These are phyloP conservation scores for Candida alai DNA, from an alignment of 805 yeast species.

Conservation along the genomic window DNA sequence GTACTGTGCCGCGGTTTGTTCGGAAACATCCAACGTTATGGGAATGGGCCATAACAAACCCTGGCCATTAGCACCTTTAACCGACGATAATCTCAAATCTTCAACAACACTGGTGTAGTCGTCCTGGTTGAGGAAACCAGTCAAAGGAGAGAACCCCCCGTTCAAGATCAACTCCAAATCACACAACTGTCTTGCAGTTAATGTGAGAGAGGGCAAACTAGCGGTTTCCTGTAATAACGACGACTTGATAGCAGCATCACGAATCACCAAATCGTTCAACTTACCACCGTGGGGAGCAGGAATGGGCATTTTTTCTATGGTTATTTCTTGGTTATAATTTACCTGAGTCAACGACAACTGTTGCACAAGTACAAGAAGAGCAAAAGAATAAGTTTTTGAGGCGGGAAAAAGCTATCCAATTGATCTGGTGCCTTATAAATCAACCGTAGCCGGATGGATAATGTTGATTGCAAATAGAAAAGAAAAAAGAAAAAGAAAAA, in stretches of 20 bases:
- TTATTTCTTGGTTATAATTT: background rate
- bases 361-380: too few relatives aligned
- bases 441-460: too few relatives aligned
- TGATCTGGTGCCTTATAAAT: too few relatives aligned
- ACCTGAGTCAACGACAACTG: too few relatives aligned
- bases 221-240: slow-evolving; percentile 52
- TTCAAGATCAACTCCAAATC: slow-evolving; percentile 87
- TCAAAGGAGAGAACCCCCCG: slow-evolving; percentile 90
- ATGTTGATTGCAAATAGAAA: too few relatives aligned
- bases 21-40: slow-evolving; percentile 76
- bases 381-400: too few relatives aligned
- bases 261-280: slow-evolving; percentile 76
- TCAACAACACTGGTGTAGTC: slow-evolving; percentile 69
- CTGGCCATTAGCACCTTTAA: slow-evolving; percentile 28
- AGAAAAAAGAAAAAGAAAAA: too few relatives aligned
- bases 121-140: slow-evolving; percentile 60
- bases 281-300: slow-evolving; percentile 88
- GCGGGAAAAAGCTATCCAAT: too few relatives aligned
- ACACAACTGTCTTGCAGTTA: slow-evolving; percentile 87
- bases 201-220: slow-evolving; percentile 41
- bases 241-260: slow-evolving; percentile 64
- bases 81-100: slow-evolving; percentile 61
- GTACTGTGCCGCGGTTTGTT: slow-evolving; percentile 39
- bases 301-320: slow-evolving; percentile 58
- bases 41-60: slow-evolving; percentile 92